phyloP scores from a whole-genome alignment of 805 yeast species.

The Clavispora vitiphila region DNA sequence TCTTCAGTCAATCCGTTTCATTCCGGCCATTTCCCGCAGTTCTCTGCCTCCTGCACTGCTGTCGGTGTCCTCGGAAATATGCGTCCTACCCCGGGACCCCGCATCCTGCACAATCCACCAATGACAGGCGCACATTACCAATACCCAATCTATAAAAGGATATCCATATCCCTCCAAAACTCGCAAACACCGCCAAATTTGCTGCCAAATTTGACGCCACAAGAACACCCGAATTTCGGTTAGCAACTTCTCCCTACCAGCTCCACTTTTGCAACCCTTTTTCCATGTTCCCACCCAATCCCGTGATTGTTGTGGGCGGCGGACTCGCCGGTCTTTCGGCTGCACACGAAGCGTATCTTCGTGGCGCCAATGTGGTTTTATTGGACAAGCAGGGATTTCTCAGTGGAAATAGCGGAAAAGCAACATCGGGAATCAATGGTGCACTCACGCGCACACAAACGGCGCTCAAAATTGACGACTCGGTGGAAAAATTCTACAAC shows the following conservation, averaged over 20 bases:
- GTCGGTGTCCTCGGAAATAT: background rate
- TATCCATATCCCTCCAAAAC: background rate
- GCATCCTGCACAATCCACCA: background rate
- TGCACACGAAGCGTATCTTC: conserved; percentile 50
- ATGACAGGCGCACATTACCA: background rate
- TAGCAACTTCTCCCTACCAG: no score
- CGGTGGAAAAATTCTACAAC: conserved; percentile 51
- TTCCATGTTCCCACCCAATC: conserved; percentile 17
- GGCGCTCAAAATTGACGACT: conserved; percentile 45
- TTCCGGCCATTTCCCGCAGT: no score
- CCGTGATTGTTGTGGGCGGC: conserved; percentile 56
- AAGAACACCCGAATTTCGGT: no score
- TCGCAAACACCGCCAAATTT: background rate
- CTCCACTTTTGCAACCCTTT: background rate
- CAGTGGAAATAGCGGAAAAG: conserved; percentile 64
- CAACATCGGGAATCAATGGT: conserved; percentile 71
- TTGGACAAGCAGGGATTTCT: conserved; percentile 57
- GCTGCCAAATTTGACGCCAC: background rate
- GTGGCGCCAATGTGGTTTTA: conserved; percentile 50
- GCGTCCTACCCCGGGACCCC: background rate
- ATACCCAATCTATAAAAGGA: background rate
- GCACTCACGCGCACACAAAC: conserved; percentile 61
- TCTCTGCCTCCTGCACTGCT: no score
- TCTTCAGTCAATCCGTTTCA: no score
- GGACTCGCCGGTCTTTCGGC: conserved; percentile 63